Base-by-base conservation (phyloP, 768 basidiomycete genomes). In the Suillus sp. region DNA sequence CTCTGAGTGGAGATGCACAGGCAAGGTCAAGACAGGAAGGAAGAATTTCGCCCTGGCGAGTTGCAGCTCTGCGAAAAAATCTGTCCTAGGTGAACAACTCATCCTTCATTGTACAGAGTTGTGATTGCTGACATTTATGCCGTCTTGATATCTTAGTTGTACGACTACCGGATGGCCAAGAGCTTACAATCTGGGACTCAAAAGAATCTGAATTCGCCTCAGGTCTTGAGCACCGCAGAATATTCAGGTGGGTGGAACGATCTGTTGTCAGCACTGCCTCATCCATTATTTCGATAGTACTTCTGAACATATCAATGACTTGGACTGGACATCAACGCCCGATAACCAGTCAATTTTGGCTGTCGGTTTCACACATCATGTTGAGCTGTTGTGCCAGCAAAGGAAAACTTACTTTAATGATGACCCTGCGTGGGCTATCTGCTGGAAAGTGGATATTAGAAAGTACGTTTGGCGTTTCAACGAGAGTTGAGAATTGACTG, bases 181-280 rank as follows among this genome's bases (percentile, higher is more conserved):
- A 96, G 71, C 75, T 98, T 53, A 95, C 94, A 0, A 94, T 99
- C 20, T 99, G 96, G 96, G 95, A 98, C 75, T 97, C 95, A 0
- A 90, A 90, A 59, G 92, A 92, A 74, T 95, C 92, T 20, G 93
- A 96, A 74, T 98, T 98, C 74, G 88, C 93, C 9, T 90, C 91
- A 5, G 96, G 96, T 2, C 78, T 96, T 55, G 96, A 97, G 74
- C 91, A 89, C 71, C 80, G 82, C 47, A 80, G 81, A 43, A 73
- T 85, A 16, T 88, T 85, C 64, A 81, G 79, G 92, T 93, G 69
- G 67, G 80, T 67, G 20, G 40, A 48, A 50, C 30, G n/a, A 20
- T n/a, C 10, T 54, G 16, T 27, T 18, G 59, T 62, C 20, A 67
- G 60, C 40, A 32, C 16, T 32, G 22, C 14, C 50, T 61, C 45